Base-by-base conservation (phyloP, 2,329 filamentous ascomycete genomes). In the Verticillium klebahnii region DNA sequence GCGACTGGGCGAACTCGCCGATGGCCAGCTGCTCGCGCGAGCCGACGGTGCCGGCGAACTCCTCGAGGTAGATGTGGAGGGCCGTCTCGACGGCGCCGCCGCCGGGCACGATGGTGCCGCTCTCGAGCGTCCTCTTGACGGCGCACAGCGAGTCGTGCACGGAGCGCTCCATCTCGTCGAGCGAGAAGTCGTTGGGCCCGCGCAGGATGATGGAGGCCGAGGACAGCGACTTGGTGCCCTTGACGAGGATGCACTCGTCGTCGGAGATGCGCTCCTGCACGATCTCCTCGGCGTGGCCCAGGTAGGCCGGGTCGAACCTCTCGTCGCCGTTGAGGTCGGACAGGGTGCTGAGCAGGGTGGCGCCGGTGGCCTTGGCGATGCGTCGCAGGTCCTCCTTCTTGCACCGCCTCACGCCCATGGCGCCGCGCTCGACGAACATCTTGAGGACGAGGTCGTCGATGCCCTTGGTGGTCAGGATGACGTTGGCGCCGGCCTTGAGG, bases 131-230 rank as follows among this genome's bases (percentile, higher is more conserved):
- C 69, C 95, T 88, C 88, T 99, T 99, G 67, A 99, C 93, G 56
- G 95, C 95, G 68, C 92, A 97, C 56, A 99, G 84, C 15, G 94
- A 96, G 78, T 99, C 95, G 80, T 99, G 95, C 19, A 99, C 88
- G 1, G 95, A 98, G 67, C 95, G 91, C 84, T 99, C 95, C 94
- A 98, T 99, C 84, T 99, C 95, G 72, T 99, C 95, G 34, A 99
- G 87, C 64, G 92, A 92, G 80, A 91, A 98, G 77, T 99, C 95
- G 78, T 99, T 98, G 69, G 95, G 85, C 56, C 95, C 95, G 63
- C 95, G 91, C 60, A 99, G 90, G 69, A 99, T 96, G 77, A 97
- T 93, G 19, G 95, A 99, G 34, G 95, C 93, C 7, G 93, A 96
- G 3, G 90, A 95, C 78, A 95, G 92, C 32, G 90, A 86, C 82